Percentiles rank a stretch among this genome's conserved stretches.
These are phyloP conservation scores for Amanita thiersii DNA, from an alignment of 768 basidiomycete genomes.

Conservation along the genomic window DNA sequence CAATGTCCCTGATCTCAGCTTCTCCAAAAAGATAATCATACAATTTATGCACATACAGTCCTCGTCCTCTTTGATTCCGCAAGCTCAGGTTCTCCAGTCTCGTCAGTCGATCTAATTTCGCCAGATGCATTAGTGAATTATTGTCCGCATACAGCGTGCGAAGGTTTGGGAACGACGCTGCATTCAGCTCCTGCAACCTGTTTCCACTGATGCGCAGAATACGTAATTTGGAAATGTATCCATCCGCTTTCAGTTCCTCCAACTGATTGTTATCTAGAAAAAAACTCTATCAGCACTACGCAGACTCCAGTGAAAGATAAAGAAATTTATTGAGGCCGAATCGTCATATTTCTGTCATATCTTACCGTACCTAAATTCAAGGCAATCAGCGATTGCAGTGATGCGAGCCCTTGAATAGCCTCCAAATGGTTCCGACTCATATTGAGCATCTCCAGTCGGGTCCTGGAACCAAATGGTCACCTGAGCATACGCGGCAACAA, in stretches of 20 bases:
- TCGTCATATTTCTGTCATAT: conserved; percentile 11
- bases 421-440: conserved; percentile 68
- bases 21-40: conserved; percentile 15
- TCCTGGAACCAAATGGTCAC: conserved; percentile 25
- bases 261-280: conserved; percentile 68
- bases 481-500: conserved; percentile 9
- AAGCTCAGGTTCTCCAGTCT: conserved; percentile 88
- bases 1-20: conserved; percentile 9
- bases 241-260: conserved; percentile 41
- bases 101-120: conserved; percentile 45
- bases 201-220: conserved; percentile 84
- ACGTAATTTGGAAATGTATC: conserved; percentile 61
- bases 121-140: conserved; percentile 50
- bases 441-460: conserved; percentile 74
- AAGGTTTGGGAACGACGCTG: conserved; percentile 55
- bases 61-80: conserved; percentile 77
- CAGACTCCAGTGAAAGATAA: too few relatives aligned
- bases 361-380: conserved; percentile 75
- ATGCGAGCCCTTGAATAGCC: conserved; percentile 49
- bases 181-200: conserved; percentile 57
- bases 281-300: conserved; percentile 10
- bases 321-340: too few relatives aligned
- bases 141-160: conserved; percentile 92
- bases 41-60: conserved; percentile 49
- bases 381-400: conserved; percentile 54